Percentiles rank a stretch among this genome's conserved stretches.
Evolutionary conservation across 2,329 filamentous ascomycete genomes (phyloP).

Genomic region (Coniochaeta sp.): DNA sequence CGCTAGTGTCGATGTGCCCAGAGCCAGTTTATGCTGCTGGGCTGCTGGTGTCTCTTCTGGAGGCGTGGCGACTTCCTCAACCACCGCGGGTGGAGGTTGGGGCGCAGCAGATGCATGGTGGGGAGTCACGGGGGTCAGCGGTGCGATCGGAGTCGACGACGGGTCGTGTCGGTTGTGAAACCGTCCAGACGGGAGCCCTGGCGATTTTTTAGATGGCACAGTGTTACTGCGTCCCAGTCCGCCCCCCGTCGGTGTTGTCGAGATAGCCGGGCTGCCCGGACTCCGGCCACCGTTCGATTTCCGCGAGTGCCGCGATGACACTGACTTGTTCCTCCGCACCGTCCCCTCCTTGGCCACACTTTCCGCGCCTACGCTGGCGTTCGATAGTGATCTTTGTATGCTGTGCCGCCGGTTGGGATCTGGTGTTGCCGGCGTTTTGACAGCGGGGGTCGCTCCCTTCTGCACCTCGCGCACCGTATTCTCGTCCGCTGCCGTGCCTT

Average conservation of each 20-base stretch:
- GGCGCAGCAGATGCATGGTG: constrained; percentile 44
- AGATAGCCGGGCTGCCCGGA: constrained; percentile 55
- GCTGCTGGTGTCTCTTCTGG: constrained; percentile 16
- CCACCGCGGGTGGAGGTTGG: constrained; percentile 23
- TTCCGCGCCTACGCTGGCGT: constrained; percentile 80
- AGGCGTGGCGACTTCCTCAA: constrained; percentile 28
- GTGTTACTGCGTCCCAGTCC: constrained; percentile 72
- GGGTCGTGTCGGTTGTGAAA: constrained; percentile 40
- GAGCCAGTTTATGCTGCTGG: neutral
- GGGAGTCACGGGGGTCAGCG: constrained; percentile 27
- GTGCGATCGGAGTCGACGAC: constrained; percentile 21
- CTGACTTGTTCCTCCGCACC: constrained; percentile 81
- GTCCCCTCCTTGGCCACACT: constrained; percentile 76
- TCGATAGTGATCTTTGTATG: constrained; percentile 72
- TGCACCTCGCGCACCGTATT: constrained; percentile 58
- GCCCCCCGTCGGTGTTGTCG: constrained; percentile 50
- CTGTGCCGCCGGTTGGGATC: constrained; percentile 46
- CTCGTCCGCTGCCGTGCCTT: constrained; percentile 94
- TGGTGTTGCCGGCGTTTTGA: constrained; percentile 39
- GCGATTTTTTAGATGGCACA: constrained; percentile 83
- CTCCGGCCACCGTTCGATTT: constrained; percentile 65
- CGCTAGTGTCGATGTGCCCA: constrained; percentile 3
- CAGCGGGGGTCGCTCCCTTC: constrained; percentile 62
- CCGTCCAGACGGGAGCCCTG: constrained; percentile 59
- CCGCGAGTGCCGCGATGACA: constrained; percentile 81